Evolutionary conservation across 805 yeast genomes (phyloP).

Genomic region (Scheffersomyces amazonensis): DNA sequence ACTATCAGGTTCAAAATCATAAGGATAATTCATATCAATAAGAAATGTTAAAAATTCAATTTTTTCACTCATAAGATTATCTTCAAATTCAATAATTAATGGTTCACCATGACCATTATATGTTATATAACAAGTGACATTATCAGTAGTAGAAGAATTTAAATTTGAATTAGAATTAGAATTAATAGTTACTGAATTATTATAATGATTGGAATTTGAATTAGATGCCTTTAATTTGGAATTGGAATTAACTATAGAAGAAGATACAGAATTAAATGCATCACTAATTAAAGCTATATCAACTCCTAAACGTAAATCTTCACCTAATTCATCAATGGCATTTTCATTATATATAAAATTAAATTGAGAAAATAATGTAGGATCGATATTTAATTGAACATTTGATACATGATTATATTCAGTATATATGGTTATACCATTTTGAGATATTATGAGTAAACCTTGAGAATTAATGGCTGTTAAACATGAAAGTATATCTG

Average conservation of each 20-base stretch:
- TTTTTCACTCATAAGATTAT: constrained; percentile 35
- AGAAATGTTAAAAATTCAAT: constrained; percentile 40
- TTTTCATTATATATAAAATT: constrained; percentile 15
- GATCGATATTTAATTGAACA: constrained; percentile 33
- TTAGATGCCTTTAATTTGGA: constrained; percentile 2
- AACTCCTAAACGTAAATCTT: constrained; percentile 25
- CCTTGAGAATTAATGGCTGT: constrained; percentile 32
- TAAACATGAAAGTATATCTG: constrained; percentile 32
- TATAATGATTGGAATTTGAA: neutral
- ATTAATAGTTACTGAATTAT: constrained; percentile 23
- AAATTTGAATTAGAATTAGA: constrained; percentile 20
- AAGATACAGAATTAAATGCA: constrained; percentile 31
- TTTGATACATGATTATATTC: constrained; percentile 37
- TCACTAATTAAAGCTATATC: constrained; percentile 34
- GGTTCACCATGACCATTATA: constrained; percentile 40
- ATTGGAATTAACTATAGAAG: constrained; percentile 9
- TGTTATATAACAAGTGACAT: constrained; percentile 31
- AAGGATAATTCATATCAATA: constrained; percentile 23
- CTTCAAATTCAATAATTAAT: constrained; percentile 40
- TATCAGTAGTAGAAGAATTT: constrained; percentile 7
- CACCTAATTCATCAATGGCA: constrained; percentile 1
- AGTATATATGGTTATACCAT: constrained; percentile 31
- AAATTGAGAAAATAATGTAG: constrained; percentile 31
- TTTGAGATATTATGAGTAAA: constrained; percentile 26
- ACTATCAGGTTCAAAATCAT: constrained; percentile 13